Conservation (phyloP, 257 asterid species). For the Petunia secreta region DNA sequence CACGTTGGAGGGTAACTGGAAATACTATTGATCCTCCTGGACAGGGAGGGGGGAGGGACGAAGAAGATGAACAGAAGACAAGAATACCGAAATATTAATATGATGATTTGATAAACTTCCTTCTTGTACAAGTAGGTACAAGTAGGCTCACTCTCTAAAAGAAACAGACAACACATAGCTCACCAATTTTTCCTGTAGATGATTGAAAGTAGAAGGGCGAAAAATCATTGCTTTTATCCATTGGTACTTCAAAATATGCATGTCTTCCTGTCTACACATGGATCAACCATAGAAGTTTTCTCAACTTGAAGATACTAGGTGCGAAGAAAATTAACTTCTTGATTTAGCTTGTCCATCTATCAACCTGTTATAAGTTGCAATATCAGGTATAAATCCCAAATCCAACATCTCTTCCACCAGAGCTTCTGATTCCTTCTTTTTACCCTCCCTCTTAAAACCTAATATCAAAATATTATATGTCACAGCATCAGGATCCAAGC, state of each 20-base stretch:
- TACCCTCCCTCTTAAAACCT: constrained; percentile 67
- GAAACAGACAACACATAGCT: neutral
- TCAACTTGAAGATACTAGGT: neutral
- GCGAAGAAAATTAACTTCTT: constrained; percentile 29
- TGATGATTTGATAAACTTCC: neutral
- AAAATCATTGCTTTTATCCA: neutral
- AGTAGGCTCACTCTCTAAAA: neutral
- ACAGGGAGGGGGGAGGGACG: too few species aligned
- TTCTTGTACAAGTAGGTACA: neutral
- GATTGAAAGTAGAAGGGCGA: neutral
- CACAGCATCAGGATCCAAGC: constrained; percentile 72
- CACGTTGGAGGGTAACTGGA: too few species aligned
- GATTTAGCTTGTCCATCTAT: constrained; percentile 60
- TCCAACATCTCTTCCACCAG: constrained; percentile 92
- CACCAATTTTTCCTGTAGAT: neutral
- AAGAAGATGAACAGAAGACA: too few species aligned
- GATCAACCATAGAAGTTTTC: neutral
- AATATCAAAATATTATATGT: constrained; percentile 68
- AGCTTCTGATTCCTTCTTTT: constrained; percentile 72
- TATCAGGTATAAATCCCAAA: constrained; percentile 72
- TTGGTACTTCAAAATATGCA: neutral
- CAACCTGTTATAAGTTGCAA: constrained; percentile 73
- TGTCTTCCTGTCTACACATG: neutral
- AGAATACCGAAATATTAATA: neutral
- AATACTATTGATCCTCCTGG: too few species aligned